Base-by-base conservation (phyloP, 495 filamentous ascomycete genomes). In the Penicillium cinerascens region DNA sequence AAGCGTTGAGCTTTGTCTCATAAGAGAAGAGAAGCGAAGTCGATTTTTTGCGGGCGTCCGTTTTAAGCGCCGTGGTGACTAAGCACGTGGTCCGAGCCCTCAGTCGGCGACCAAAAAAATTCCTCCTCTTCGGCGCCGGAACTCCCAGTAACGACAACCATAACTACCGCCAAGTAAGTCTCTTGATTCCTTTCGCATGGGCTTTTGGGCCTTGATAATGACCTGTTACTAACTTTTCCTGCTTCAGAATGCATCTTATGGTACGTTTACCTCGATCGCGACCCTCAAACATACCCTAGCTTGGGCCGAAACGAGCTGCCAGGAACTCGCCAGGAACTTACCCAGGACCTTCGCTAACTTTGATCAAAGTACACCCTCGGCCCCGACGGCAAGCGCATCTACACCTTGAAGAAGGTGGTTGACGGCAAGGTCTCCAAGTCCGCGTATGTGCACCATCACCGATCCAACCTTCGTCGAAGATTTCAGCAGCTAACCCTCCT, bases 351-450 rank as follows among this genome's bases (percentile, higher is more conserved):
- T 49, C 42, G 22, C 60, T 61, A 42, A 66, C 50, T 23, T 33
- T 18, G 22, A 53, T 25, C 16, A 45, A 59, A 75, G 92, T 95
- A 89, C 82, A 89, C 87, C 47, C 69, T 89, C 67, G 86, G 87
- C 66, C 63, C 81, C 63, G 73, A 79, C 40, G 91, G 91, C 76
- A 89, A 91, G 74, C 87, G 90, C 55, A 63, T 85, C 61, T 98
- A 96, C 82, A 96, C 92, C 8, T 56, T 76, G 54, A 73, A 76
- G 72, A 76, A 76, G 68, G 63, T 65, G 57, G 72, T 83, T 20
- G 69, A 81, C 50, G 86, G 87, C 59, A 81, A 89, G 60, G 87
- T 96, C 65, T 95, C 95, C 62, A 95, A 92, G 78, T 91, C 87
- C 41, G 93, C 93, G 56, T 59, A 59, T 43, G 51, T n/a, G 18